Base-by-base conservation (phyloP, 2,329 filamentous ascomycete species). In the Ophiostoma pallidulum region DNA sequence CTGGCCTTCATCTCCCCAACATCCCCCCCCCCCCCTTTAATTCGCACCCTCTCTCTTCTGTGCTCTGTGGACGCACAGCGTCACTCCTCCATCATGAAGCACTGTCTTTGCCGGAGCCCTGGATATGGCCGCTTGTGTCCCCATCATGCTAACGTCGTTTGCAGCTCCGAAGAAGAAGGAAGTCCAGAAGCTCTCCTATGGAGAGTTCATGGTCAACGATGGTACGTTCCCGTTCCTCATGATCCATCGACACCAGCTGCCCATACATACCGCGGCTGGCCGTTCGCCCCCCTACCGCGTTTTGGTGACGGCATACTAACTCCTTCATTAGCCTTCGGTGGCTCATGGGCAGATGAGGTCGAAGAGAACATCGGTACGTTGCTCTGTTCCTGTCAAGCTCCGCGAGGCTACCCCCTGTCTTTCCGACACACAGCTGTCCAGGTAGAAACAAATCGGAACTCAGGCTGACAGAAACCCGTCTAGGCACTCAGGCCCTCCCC, bases 311-410 rank as follows among this genome's bases (percentile, higher is more conserved):
- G 18, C 9, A 24, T 51, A 22, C 45, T 53, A 42, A 56, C 43
- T 10, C 24, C 1, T 16, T 3, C 5, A 18, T 9, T 9, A 73
- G 71, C 68, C 56, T 73, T 71, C 56, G 75, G 72, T 58, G 89
- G 91, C 64, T 97, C 92, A 59, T 98, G 92, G 92, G 92, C 92
- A 61, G 94, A 98, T 71, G 92, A 98, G 66, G 95, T 98, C 72
- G 92, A 98, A 69, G 89, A 95, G 62, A 77, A 86, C 56, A 78
- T 81, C 66, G 73, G 86, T 91, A 76, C 73, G 82, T 72, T 7
- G 46, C 43, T 37, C 35, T 51, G 26, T 26, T 12, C 2, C 33
- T 24, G 24, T 28, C 24, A 28, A 6, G 10, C 10, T 28, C 24
- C 10, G 5, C n/a, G n/a, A n/a, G 33, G 19, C n/a, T 5, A 7